Conservation (phyloP, 1,284 basidiomycete species). For the Leccinum solheimii region DNA sequence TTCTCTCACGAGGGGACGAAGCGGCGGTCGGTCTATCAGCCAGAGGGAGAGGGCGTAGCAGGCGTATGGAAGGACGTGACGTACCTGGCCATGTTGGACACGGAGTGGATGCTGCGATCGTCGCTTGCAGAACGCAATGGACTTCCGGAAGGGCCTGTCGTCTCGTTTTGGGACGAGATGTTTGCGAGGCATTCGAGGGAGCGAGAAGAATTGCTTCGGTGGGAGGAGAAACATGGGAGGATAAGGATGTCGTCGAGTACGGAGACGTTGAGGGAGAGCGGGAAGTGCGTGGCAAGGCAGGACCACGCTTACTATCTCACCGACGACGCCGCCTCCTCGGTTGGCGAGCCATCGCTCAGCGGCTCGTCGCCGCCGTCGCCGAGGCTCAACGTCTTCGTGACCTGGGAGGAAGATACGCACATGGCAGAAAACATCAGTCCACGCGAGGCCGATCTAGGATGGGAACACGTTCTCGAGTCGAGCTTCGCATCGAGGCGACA, state of each 20-base stretch:
- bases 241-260: constrained; percentile 31
- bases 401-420: constrained; percentile 17
- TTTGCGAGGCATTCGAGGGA: constrained; percentile 58
- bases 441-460: constrained; percentile 1
- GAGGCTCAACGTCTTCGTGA: constrained; percentile 15
- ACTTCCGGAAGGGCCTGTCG: constrained; percentile 25
- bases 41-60: constrained; percentile 37
- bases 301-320: constrained; percentile 22
- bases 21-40: constrained; percentile 49
- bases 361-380: constrained; percentile 28
- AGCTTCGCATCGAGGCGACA: constrained; percentile 4
- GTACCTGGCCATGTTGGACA: constrained; percentile 59
- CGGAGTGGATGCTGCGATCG: constrained; percentile 53
- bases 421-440: constrained; percentile 6
- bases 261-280: constrained; percentile 33
- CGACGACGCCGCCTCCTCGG: constrained; percentile 17
- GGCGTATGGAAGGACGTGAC: constrained; percentile 56
- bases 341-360: constrained; percentile 15
- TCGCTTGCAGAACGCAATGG: constrained; percentile 1
- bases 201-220: constrained; percentile 52
- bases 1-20: constrained; percentile 62
- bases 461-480: constrained; percentile 18
- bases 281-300: not conserved
- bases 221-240: constrained; percentile 42
- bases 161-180: constrained; percentile 63